Base-by-base conservation (phyloP, 345 rosid species). In the Aegle marmelos region DNA sequence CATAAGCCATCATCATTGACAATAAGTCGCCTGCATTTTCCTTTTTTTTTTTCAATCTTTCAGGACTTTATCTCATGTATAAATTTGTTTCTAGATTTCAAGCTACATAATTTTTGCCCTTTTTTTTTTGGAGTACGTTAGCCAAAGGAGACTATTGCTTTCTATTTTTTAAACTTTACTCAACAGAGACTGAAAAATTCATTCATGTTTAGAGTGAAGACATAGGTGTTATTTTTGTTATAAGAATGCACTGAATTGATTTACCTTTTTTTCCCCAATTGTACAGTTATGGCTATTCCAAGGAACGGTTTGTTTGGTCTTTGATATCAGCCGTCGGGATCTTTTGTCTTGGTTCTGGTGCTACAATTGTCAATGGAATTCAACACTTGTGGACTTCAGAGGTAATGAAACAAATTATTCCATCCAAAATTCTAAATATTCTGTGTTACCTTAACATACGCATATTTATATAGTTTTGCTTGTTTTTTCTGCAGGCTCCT, bases 301-400 rank as follows among this genome's bases (percentile, higher is more conserved):
- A 96, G 76, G 98, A 96, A 86, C 89, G 99, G 82, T 96, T 96
- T 87, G 98, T 96, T 77, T 96, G 99, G 99, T 94, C 98, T 76
- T 89, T 96, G 91, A 96, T 96, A 85, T 96, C 98, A 78, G 98
- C 98, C 86, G 99, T 96, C 70, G 99, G 98, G 73, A 96, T 96
- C 78, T 94, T 96, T 79, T 96, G 99, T 83, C 98, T 96, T 81
- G 99, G 99, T 27, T 90, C 98, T 71, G 99, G 99, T 72, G 99
- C 99, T 82, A 96, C 98, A 79, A 89, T 96, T 77, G 94, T 96
- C 73, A 80, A 92, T 87, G 99, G 99, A 80, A 81, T 96, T 81
- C 99, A 95, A 75, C 90, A 93, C 84, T 86, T 95, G 87, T 91
- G 97, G 97, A 85, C 86, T 68, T 72, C 97, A 78, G 84, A 87